These are phyloP conservation scores for Boletellus deceptivus DNA, from an alignment of 1,284 basidiomycete species.

Conservation along the genomic window DNA sequence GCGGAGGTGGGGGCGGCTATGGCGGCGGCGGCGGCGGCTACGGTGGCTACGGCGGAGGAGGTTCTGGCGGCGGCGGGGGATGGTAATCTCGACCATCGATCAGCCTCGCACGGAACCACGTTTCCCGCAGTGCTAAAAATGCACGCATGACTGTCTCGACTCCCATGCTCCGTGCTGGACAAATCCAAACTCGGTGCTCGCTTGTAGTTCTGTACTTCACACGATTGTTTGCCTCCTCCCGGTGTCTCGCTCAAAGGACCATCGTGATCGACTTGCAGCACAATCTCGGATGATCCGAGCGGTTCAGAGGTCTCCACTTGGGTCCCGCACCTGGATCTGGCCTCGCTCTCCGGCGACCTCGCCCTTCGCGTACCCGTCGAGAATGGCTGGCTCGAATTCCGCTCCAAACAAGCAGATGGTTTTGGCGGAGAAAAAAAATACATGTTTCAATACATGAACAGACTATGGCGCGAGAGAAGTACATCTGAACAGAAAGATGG, in stretches of 20 bases:
- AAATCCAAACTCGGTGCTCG: slow-evolving; percentile 5
- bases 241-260: too few relatives aligned
- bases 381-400: too few relatives aligned
- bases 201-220: slow-evolving; percentile 10
- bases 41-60: slow-evolving; percentile 8
- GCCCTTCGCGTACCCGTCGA: too few relatives aligned
- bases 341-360: too few relatives aligned
- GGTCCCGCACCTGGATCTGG: too few relatives aligned
- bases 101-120: not conserved
- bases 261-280: too few relatives aligned
- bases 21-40: slow-evolving; percentile 6
- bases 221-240: not conserved
- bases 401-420: too few relatives aligned
- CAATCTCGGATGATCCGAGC: too few relatives aligned
- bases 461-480: not conserved
- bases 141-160: slow-evolving; percentile 11
- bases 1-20: slow-evolving; percentile 6
- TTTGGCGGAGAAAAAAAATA: too few relatives aligned
- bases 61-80: slow-evolving; percentile 5
- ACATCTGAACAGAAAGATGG: not conserved
- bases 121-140: slow-evolving; percentile 7
- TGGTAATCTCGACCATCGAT: slow-evolving; percentile 17
- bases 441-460: slow-evolving; percentile 7
- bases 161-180: slow-evolving; percentile 1
- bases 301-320: too few relatives aligned